Evolutionary conservation across 768 basidiomycete species (phyloP).

Genomic region (Termitomyces sp.): DNA sequence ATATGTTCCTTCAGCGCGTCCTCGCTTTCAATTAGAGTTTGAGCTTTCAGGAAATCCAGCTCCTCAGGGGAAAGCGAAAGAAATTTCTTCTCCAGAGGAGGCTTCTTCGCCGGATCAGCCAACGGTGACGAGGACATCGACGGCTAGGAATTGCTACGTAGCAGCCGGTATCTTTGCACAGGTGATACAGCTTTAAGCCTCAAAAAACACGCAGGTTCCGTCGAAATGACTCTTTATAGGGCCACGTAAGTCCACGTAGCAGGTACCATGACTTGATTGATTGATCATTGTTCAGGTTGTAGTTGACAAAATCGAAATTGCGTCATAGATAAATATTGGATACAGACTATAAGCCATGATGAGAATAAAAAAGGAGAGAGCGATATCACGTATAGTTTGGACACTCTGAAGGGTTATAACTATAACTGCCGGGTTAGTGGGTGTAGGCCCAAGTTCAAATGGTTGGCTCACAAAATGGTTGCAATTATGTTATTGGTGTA

Average conservation of each 20-base stretch:
- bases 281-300: neutral
- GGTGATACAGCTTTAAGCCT: neutral
- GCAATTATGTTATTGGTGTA: too few species aligned
- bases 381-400: too few species aligned
- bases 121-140: neutral
- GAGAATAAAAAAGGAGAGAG: too few species aligned
- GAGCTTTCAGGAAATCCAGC: constrained; percentile 20
- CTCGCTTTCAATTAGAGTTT: constrained; percentile 24
- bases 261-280: neutral
- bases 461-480: too few species aligned
- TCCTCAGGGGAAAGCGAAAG: constrained; percentile 19
- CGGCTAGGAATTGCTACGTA: neutral
- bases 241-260: neutral
- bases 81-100: constrained; percentile 15
- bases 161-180: neutral
- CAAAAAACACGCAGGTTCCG: too few species aligned
- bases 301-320: neutral
- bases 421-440: too few species aligned
- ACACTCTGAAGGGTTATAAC: too few species aligned
- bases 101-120: constrained; percentile 9
- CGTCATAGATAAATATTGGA: too few species aligned
- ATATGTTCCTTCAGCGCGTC: constrained; percentile 26
- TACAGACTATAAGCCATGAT: too few species aligned
- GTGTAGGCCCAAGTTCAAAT: too few species aligned
- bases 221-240: neutral